Percentiles rank a stretch among this genome's conserved stretches.
phyloP scores from a whole-genome alignment of 257 asterid genomes.

The Agastache rugosa region DNA sequence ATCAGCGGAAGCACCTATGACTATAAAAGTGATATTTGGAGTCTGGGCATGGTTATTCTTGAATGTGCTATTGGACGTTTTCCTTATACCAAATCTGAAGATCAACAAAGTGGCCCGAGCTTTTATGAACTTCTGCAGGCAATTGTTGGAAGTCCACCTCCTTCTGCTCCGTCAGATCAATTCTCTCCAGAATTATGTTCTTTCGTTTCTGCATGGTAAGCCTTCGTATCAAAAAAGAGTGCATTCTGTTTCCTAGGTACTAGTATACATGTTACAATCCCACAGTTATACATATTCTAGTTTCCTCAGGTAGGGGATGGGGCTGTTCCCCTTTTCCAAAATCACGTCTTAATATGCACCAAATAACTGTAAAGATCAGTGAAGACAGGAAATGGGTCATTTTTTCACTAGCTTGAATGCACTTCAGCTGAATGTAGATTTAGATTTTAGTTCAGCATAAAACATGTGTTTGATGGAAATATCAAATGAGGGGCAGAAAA shows the following conservation, averaged over 20 bases:
- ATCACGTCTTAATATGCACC: neutral
- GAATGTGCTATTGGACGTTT: constrained; percentile 99
- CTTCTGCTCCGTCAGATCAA: constrained; percentile 85
- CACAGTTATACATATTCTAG: constrained; percentile 4
- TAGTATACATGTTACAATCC: neutral
- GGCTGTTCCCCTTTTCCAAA: neutral
- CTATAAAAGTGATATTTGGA: constrained; percentile 63
- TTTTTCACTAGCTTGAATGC: neutral
- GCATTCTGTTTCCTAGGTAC: neutral
- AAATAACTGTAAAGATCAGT: constrained; percentile 9
- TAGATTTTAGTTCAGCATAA: constrained; percentile 10
- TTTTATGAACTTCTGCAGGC: constrained; percentile 95
- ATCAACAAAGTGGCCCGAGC: constrained; percentile 85
- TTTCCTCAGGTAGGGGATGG: neutral
- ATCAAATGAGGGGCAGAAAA: constrained; percentile 4
- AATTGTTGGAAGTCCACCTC: constrained; percentile 93
- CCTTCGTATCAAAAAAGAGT: neutral
- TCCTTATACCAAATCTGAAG: constrained; percentile 94
- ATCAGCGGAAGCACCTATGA: constrained; percentile 93
- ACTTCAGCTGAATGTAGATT: neutral
- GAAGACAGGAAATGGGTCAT: neutral
- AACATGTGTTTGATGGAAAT: constrained; percentile 7
- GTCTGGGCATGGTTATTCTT: constrained; percentile 83
- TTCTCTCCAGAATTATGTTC: constrained; percentile 66
- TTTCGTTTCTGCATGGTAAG: constrained; percentile 82